A percentile compares a stretch with the other conserved stretches of the same genome.
Conservation (phyloP, 2,329 filamentous ascomycete species). For the Teratosphaeria gauchensis region DNA sequence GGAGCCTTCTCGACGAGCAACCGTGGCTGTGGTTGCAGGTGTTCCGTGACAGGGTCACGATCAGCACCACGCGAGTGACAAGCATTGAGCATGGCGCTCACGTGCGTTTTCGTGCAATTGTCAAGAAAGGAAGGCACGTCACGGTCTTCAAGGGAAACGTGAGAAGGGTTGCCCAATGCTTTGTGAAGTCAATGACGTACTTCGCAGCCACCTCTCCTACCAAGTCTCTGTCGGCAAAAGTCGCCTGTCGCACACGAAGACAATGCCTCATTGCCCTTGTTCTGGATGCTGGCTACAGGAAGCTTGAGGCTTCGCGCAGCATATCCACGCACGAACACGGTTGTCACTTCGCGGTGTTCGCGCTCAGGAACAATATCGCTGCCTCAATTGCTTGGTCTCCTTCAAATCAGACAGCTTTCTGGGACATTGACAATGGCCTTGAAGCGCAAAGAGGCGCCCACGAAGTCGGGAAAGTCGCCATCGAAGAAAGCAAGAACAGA, state of each 20-base stretch:
- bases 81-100: too few relatives aligned
- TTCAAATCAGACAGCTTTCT: neutral
- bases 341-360: neutral
- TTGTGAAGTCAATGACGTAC: neutral
- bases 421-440: slow-evolving; percentile 2
- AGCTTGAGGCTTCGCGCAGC: neutral
- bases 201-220: too few relatives aligned
- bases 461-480: slow-evolving; percentile 6
- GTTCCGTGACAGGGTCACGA: neutral
- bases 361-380: neutral
- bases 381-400: neutral
- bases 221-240: too few relatives aligned
- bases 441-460: slow-evolving; percentile 19
- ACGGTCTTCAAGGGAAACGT: too few relatives aligned
- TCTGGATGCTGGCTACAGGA: neutral
- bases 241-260: too few relatives aligned
- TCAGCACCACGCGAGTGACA: neutral
- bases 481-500: slow-evolving; percentile 22
- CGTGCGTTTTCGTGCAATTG: too few relatives aligned
- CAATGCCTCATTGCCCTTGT: too few relatives aligned
- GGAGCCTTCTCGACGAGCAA: neutral
- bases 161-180: too few relatives aligned
- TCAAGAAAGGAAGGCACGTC: too few relatives aligned
- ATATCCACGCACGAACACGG: neutral
- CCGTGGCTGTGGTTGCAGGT: neutral